Conservation (phyloP, 805 yeast species). For the Schwanniomyces vanrijiae region DNA sequence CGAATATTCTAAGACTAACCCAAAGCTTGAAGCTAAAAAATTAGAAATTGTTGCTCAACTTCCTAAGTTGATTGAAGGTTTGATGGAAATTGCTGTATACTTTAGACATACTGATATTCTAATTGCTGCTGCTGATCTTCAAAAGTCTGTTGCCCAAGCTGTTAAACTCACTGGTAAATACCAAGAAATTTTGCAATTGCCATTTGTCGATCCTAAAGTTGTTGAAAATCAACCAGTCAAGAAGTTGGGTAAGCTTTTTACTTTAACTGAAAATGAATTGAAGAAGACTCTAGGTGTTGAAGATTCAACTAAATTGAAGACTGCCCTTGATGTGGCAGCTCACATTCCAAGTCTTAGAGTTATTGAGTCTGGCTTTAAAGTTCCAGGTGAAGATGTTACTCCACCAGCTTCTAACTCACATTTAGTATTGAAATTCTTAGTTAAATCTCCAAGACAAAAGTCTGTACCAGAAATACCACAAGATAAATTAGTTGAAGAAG, state of each 20-base stretch:
- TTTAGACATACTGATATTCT: conserved; percentile 75
- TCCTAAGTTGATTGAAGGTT: conserved; percentile 66
- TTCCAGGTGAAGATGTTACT: conserved; percentile 83
- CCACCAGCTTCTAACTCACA: conserved; percentile 69
- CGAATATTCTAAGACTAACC: conserved; percentile 11
- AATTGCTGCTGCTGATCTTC: conserved; percentile 58
- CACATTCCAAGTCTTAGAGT: conserved; percentile 69
- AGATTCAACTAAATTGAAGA: conserved; percentile 44
- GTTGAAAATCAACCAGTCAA: conserved; percentile 47
- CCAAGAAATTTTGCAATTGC: conserved; percentile 78
- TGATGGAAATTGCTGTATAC: conserved; percentile 76
- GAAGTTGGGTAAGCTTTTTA: conserved; percentile 69
- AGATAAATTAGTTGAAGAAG: conserved; percentile 50
- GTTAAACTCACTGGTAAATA: conserved; percentile 52
- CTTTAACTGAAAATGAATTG: conserved; percentile 55
- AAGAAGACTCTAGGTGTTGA: conserved; percentile 55
- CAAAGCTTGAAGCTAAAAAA: conserved; percentile 37
- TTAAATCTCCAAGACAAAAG: conserved; percentile 72
- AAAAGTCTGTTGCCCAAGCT: conserved; percentile 76
- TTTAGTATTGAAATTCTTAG: conserved; percentile 69
- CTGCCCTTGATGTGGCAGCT: conserved; percentile 56
- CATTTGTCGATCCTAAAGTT: conserved; percentile 57
- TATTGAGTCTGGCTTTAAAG: conserved; percentile 69
- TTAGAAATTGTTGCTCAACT: conserved; percentile 60
- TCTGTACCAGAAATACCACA: conserved; percentile 48